Percentiles rank a stretch among this genome's conserved stretches.
Conservation (phyloP, 2,329 filamentous ascomycete species). For the Aspergillus japonicus region DNA sequence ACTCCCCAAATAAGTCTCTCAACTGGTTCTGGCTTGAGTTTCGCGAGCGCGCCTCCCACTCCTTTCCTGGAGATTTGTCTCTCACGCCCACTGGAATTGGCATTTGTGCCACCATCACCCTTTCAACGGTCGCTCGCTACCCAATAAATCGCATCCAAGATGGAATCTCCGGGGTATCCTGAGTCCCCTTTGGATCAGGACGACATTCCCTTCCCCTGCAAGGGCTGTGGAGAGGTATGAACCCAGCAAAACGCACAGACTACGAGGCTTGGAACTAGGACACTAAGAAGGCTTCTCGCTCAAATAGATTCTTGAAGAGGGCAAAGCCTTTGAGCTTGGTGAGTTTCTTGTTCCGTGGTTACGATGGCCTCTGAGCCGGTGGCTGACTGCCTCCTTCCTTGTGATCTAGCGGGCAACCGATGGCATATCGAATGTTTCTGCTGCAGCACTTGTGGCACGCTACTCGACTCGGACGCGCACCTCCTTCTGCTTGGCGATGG, state of each 20-base stretch:
- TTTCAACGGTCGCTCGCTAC: slow-evolving; percentile 1
- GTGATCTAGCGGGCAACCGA: slow-evolving; percentile 74
- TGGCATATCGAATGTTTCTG: slow-evolving; percentile 99
- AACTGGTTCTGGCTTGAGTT: slow-evolving; percentile 10
- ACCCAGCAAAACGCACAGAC: background rate
- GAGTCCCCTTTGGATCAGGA: slow-evolving; percentile 71
- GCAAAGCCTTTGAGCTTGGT: slow-evolving; percentile 98
- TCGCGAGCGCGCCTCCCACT: slow-evolving; percentile 10
- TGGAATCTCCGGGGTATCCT: slow-evolving; percentile 58
- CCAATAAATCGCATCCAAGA: slow-evolving; percentile 23
- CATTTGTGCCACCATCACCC: background rate
- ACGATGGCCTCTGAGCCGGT: background rate
- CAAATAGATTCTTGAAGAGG: slow-evolving; percentile 87
- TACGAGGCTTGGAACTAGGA: background rate
- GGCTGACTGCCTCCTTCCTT: slow-evolving; percentile 30
- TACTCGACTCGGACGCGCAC: slow-evolving; percentile 97
- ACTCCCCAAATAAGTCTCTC: background rate
- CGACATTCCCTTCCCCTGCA: slow-evolving; percentile 80
- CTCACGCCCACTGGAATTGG: background rate
- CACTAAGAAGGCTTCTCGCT: slow-evolving; percentile 11
- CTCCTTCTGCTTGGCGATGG: slow-evolving; percentile 95
- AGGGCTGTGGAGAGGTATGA: slow-evolving; percentile 83
- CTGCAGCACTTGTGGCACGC: slow-evolving; percentile 90
- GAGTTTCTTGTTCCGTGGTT: slow-evolving; percentile 30
- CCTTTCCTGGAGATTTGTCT: slow-evolving; percentile 1